A percentile compares a stretch with the other conserved stretches of the same genome.
phyloP scores from a whole-genome alignment of 2,329 filamentous ascomycete species.

The Knufia fluminis region DNA sequence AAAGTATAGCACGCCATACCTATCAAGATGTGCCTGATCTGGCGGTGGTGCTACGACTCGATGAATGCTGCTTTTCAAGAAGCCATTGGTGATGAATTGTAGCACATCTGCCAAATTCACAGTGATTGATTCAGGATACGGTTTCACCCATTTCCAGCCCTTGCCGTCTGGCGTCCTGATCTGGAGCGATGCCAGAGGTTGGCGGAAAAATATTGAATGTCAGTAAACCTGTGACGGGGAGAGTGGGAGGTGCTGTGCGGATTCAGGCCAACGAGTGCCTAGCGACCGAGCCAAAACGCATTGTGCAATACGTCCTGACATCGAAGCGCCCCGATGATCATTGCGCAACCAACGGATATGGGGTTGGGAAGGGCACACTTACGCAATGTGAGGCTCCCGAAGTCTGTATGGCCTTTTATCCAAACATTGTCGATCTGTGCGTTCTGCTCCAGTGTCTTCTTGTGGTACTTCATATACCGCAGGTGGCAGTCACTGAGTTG shows the following conservation, averaged over 20 bases:
- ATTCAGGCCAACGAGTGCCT: too few relatives aligned
- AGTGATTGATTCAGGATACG: constrained; percentile 39
- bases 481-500: constrained; percentile 49
- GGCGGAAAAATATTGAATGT: too few relatives aligned
- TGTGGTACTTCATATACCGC: constrained; percentile 51
- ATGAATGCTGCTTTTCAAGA: constrained; percentile 43
- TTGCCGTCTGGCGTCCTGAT: constrained; percentile 37
- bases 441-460: constrained; percentile 40
- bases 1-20: constrained; percentile 38
- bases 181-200: constrained; percentile 49
- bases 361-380: too few relatives aligned
- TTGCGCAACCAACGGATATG: too few relatives aligned
- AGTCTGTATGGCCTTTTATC: constrained; percentile 46
- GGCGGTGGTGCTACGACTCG: constrained; percentile 41
- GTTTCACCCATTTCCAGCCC: constrained; percentile 42
- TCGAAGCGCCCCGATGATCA: too few relatives aligned
- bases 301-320: too few relatives aligned
- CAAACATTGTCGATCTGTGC: constrained; percentile 36
- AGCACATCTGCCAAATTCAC: constrained; percentile 44
- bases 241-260: too few relatives aligned
- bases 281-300: too few relatives aligned
- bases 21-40: constrained; percentile 39
- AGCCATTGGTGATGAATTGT: constrained; percentile 40
- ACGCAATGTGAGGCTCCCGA: constrained; percentile 47
- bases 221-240: too few relatives aligned